These are phyloP conservation scores for Scheffersomyces stipitis DNA, from an alignment of 805 yeast species.

Conservation along the genomic window DNA sequence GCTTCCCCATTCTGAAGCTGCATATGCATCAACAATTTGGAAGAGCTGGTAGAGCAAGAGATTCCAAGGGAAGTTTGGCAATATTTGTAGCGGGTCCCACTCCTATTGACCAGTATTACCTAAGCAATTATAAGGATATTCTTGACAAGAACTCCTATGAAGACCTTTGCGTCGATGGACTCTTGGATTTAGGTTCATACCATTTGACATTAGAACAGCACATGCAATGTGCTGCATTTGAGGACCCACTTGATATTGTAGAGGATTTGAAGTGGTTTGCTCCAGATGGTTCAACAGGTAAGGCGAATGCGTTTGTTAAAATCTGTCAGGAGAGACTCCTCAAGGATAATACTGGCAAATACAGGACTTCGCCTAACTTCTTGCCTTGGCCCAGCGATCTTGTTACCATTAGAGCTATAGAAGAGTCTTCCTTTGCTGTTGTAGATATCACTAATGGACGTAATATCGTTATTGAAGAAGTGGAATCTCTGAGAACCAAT, in stretches of 20 bases:
- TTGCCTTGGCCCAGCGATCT: conserved; percentile 79
- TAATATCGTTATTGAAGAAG: conserved; percentile 79
- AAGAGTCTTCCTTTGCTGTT: conserved; percentile 80
- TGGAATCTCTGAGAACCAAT: conserved; percentile 85
- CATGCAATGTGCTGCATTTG: conserved; percentile 93
- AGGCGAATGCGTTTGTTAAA: conserved; percentile 19
- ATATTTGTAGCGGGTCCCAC: conserved; percentile 78
- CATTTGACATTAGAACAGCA: conserved; percentile 69
- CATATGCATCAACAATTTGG: conserved; percentile 96
- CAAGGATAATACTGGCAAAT: conserved; percentile 27
- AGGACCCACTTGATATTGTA: conserved; percentile 59
- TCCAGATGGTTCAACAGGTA: conserved; percentile 19
- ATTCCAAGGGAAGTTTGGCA: conserved; percentile 73
- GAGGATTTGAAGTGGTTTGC: conserved; percentile 62
- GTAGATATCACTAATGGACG: conserved; percentile 82
- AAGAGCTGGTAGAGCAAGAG: conserved; percentile 86
- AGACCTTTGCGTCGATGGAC: conserved; percentile 40
- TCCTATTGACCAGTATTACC: conserved; percentile 85
- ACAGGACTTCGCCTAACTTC: conserved; percentile 44
- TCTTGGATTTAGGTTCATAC: conserved; percentile 32
- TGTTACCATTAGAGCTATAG: conserved; percentile 81
- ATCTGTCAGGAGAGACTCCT: conserved; percentile 41
- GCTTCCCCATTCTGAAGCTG: conserved; percentile 85
- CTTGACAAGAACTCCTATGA: conserved; percentile 40
- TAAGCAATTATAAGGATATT: conserved; percentile 63